Conservation (phyloP, 1,284 basidiomycete species). For the Marasmius fiardii region DNA sequence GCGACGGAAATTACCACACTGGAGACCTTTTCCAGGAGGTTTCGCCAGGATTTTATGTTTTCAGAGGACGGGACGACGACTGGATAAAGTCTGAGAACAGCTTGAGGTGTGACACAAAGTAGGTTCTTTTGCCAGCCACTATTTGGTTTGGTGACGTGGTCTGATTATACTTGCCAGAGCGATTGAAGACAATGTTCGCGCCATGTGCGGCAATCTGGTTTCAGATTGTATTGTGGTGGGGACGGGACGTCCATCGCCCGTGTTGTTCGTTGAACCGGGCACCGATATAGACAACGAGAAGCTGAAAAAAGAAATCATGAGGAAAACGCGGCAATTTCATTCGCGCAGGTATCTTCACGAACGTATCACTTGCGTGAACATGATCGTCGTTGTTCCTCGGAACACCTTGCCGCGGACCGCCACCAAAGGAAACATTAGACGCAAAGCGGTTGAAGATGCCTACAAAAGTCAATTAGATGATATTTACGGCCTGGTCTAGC, state of each 20-base stretch:
- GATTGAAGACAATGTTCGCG: constrained; percentile 67
- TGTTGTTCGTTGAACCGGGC: constrained; percentile 62
- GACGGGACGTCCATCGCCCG: constrained; percentile 64
- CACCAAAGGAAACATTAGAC: constrained; percentile 69
- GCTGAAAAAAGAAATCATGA: constrained; percentile 60
- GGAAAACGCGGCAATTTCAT: constrained; percentile 64
- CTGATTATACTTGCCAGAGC: constrained; percentile 35
- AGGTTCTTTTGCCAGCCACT: constrained; percentile 14
- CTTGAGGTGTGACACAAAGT: constrained; percentile 70
- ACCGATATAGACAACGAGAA: constrained; percentile 39
- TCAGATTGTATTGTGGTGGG: constrained; percentile 71
- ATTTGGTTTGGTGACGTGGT: neutral
- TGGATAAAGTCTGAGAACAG: constrained; percentile 79
- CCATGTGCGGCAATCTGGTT: constrained; percentile 54
- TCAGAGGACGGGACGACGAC: constrained; percentile 69
- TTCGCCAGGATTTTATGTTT: constrained; percentile 50
- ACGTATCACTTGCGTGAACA: constrained; percentile 49
- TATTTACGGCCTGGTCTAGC: constrained; percentile 34
- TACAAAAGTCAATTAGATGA: constrained; percentile 51
- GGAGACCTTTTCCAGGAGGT: constrained; percentile 69
- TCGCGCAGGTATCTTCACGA: constrained; percentile 65
- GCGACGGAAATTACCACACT: constrained; percentile 69
- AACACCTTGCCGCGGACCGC: constrained; percentile 59
- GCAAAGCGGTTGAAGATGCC: constrained; percentile 57
- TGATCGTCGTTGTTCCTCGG: constrained; percentile 54